phyloP scores from a whole-genome alignment of 768 basidiomycete genomes.

The Nidularia pulvinata region DNA sequence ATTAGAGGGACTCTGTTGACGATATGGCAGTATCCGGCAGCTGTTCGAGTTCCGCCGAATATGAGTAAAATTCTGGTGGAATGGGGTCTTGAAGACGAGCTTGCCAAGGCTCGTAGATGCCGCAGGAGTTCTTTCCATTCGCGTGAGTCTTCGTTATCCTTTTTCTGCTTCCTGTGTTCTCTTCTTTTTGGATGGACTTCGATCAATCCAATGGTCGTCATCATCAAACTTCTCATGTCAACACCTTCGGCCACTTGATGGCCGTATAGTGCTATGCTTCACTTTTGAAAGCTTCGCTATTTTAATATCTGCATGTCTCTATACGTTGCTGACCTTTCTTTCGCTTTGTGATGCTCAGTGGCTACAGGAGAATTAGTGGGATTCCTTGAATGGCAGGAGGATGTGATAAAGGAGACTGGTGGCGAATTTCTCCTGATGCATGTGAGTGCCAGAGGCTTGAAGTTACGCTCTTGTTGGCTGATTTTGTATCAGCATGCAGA shows the following conservation, averaged over 20 bases:
- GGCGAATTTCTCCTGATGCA: slow-evolving; percentile 50
- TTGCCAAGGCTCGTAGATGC: slow-evolving; percentile 28
- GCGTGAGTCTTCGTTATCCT: slow-evolving; percentile 19
- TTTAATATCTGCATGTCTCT: too few species aligned
- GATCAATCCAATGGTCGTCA: background rate
- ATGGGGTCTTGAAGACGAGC: slow-evolving; percentile 47
- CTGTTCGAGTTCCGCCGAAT: slow-evolving; percentile 52
- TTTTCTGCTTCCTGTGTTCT: background rate
- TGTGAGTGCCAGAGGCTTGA: slow-evolving; percentile 23
- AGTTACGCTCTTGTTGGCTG: background rate
- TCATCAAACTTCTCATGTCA: background rate
- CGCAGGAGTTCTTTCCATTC: slow-evolving; percentile 30
- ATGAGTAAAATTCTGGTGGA: slow-evolving; percentile 45
- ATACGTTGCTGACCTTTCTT: too few species aligned
- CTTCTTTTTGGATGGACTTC: background rate
- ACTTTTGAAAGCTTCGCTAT: too few species aligned
- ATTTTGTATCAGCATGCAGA: slow-evolving; percentile 37
- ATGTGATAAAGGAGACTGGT: slow-evolving; percentile 44
- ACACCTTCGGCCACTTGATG: too few species aligned
- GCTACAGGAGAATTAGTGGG: slow-evolving; percentile 41
- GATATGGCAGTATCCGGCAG: slow-evolving; percentile 25
- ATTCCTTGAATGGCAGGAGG: slow-evolving; percentile 45
- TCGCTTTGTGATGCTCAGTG: slow-evolving; percentile 23
- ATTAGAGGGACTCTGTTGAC: too few species aligned
- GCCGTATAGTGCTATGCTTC: too few species aligned